Conservation (phyloP, 2,329 filamentous ascomycete genomes). For the Cytospora piceae region DNA sequence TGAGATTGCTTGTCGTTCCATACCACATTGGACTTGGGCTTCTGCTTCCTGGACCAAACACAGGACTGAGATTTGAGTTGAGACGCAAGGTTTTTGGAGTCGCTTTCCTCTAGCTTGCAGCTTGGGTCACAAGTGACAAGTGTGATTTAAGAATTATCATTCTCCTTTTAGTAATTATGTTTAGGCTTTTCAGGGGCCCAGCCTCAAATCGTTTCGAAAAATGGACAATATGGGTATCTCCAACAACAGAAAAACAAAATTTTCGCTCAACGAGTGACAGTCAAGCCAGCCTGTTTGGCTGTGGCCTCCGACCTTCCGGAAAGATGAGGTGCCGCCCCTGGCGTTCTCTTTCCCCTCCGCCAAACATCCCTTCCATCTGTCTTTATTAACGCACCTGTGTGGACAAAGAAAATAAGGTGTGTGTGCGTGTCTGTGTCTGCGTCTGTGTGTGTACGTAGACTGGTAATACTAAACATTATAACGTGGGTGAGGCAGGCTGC, state of each 20-base stretch:
- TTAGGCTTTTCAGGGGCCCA: neutral
- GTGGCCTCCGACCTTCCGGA: neutral
- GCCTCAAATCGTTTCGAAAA: slow-evolving; percentile 12
- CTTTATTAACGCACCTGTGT: neutral
- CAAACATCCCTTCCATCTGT: neutral
- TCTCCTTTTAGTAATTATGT: neutral
- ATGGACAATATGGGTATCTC: slow-evolving; percentile 25
- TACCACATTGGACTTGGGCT: too few relatives aligned
- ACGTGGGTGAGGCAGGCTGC: slow-evolving; percentile 13
- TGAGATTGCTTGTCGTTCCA: too few relatives aligned
- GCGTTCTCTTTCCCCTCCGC: neutral
- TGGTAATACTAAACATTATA: neutral
- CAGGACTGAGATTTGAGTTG: too few relatives aligned
- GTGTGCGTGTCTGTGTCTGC: too few relatives aligned
- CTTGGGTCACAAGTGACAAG: neutral
- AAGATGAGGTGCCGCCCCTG: neutral
- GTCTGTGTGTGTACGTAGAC: too few relatives aligned
- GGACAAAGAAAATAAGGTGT: neutral
- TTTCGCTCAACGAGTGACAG: neutral
- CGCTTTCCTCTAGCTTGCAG: too few relatives aligned
- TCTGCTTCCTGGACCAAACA: too few relatives aligned
- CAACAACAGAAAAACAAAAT: slow-evolving; percentile 5
- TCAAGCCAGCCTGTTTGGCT: neutral
- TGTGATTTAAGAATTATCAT: neutral
- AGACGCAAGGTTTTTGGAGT: too few relatives aligned